Percentiles rank a stretch among this genome's conserved stretches.
Conservation (phyloP, 2,329 filamentous ascomycete species). For the Arthrobotrys iridis region DNA sequence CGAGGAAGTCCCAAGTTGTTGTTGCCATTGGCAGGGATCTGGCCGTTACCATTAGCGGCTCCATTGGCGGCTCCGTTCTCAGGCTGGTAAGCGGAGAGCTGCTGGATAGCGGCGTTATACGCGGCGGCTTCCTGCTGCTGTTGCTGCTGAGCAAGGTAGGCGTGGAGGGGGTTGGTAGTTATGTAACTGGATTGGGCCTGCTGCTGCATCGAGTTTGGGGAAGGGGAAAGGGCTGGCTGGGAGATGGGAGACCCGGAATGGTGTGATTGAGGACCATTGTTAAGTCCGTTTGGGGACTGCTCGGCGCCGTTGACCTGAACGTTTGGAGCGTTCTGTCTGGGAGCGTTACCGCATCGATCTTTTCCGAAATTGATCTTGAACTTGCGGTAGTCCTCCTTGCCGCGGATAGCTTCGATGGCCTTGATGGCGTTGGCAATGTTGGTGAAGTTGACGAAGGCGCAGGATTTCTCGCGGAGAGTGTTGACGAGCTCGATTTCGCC, state of each 20-base stretch:
- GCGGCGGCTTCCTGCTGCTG: conserved; percentile 76
- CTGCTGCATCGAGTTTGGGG: conserved; percentile 57
- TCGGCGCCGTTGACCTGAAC: conserved; percentile 59
- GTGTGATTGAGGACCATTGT: conserved; percentile 53
- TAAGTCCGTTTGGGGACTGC: conserved; percentile 56
- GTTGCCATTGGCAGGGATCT: conserved; percentile 59
- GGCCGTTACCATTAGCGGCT: conserved; percentile 60
- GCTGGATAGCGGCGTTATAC: conserved; percentile 84
- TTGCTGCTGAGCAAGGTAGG: conserved; percentile 70
- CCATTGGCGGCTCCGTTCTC: conserved; percentile 59
- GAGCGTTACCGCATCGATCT: conserved; percentile 95
- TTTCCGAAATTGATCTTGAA: conserved; percentile 99
- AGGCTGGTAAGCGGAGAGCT: conserved; percentile 72
- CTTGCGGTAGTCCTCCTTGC: conserved; percentile 94
- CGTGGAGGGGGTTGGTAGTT: conserved; percentile 58
- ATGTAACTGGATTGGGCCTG: conserved; percentile 55
- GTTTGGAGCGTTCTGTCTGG: conserved; percentile 71
- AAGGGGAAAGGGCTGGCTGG: conserved; percentile 47
- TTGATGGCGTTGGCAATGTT: conserved; percentile 99
- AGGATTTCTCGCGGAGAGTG: conserved; percentile 96
- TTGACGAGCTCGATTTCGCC: conserved; percentile 98
- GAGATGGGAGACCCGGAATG: conserved; percentile 46
- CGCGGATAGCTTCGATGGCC: conserved; percentile 93
- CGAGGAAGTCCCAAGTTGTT: conserved; percentile 62
- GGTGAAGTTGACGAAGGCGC: conserved; percentile 99